A percentile compares a stretch with the other conserved stretches of the same genome.
Evolutionary conservation across 2,329 filamentous ascomycete species (phyloP).

Genomic region (Calonectria hawksworthii): DNA sequence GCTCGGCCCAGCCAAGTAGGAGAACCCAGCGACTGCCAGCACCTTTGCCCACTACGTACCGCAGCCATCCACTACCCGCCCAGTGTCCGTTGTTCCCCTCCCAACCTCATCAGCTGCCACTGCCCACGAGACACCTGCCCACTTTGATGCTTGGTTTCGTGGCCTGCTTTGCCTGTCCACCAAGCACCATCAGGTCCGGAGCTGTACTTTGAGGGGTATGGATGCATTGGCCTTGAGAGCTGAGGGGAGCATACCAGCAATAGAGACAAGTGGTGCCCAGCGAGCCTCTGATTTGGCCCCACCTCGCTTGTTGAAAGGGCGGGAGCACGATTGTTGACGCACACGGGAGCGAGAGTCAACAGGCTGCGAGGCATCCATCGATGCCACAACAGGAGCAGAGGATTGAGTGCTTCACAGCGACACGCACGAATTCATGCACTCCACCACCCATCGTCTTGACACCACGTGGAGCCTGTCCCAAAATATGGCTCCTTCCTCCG

Average conservation of each 20-base stretch:
- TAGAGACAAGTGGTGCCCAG: slow-evolving; percentile 3
- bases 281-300: slow-evolving; percentile 16
- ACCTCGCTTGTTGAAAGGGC: slow-evolving; percentile 1
- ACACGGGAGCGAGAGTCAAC: slow-evolving; percentile 13
- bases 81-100: background rate
- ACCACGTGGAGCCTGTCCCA: slow-evolving; percentile 47
- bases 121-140: slow-evolving; percentile 22
- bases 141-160: slow-evolving; percentile 24
- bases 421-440: slow-evolving; percentile 36
- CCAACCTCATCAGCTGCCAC: slow-evolving; percentile 19
- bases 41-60: background rate
- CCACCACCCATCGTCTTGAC: slow-evolving; percentile 42
- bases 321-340: background rate
- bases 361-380: slow-evolving; percentile 9
- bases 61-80: background rate
- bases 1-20: background rate
- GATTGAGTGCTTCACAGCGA: slow-evolving; percentile 24
- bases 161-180: slow-evolving; percentile 1
- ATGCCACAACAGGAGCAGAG: slow-evolving; percentile 7
- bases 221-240: background rate
- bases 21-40: background rate
- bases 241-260: slow-evolving; percentile 23
- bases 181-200: slow-evolving; percentile 7
- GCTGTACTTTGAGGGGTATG: background rate
- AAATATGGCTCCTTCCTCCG: slow-evolving; percentile 43